Evolutionary conservation across 257 asterid genomes (phyloP).

Genomic region (Thymus quinquecostatus): DNA sequence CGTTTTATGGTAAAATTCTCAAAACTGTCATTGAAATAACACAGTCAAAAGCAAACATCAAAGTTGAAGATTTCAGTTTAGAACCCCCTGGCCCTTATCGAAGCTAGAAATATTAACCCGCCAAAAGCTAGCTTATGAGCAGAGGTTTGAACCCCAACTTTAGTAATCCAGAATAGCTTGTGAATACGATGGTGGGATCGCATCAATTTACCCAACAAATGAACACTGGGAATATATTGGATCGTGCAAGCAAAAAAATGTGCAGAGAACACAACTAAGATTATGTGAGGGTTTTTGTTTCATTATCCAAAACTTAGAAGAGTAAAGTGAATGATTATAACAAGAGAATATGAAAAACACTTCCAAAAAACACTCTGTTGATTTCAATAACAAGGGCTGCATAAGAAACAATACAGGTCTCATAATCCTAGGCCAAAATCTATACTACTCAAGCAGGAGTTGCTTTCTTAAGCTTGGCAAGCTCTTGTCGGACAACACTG

Average conservation of each 20-base stretch:
- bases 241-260: background rate
- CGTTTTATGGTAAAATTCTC: no score
- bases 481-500: slow-evolving; percentile 71
- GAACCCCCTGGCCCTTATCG: no score
- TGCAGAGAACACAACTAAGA: background rate
- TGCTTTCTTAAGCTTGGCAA: slow-evolving; percentile 69
- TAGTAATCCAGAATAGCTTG: no score
- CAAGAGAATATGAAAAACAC: slow-evolving; percentile 17
- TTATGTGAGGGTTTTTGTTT: background rate
- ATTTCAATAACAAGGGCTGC: slow-evolving; percentile 18
- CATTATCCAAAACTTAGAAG: background rate
- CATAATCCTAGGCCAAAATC: slow-evolving; percentile 34
- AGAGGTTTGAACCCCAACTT: no score
- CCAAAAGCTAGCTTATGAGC: no score
- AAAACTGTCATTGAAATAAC: no score
- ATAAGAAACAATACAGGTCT: slow-evolving; percentile 21
- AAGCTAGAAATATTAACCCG: no score
- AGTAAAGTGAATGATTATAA: background rate
- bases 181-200: no score
- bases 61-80: no score
- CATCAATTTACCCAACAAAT: no score
- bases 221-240: no score
- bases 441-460: slow-evolving; percentile 38
- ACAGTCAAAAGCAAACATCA: no score
- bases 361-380: background rate